phyloP scores from a whole-genome alignment of 495 filamentous ascomycete genomes.

The Penicillium malachiteum region DNA sequence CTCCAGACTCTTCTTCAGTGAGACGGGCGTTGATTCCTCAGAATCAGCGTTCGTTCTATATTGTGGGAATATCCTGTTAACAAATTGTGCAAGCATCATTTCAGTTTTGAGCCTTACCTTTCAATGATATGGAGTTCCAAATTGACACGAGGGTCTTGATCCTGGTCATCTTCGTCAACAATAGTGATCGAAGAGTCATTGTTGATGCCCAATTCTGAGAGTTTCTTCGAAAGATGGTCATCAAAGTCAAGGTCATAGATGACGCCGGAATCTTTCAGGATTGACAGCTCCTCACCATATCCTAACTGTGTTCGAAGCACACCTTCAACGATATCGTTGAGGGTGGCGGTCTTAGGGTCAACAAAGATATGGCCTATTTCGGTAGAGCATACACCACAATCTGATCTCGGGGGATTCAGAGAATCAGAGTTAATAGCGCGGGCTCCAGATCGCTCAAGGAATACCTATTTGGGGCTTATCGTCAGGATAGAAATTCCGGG shows the following conservation, averaged over 20 bases:
- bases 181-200: conserved; percentile 78
- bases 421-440: conserved; percentile 73
- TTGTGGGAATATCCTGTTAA: conserved; percentile 10
- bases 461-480: conserved; percentile 52
- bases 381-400: conserved; percentile 79
- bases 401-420: conserved; percentile 71
- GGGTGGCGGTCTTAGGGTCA: conserved; percentile 71
- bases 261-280: conserved; percentile 68
- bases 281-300: conserved; percentile 79
- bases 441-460: conserved; percentile 70
- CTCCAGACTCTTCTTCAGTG: conserved; percentile 42
- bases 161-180: conserved; percentile 85
- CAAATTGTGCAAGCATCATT: background rate
- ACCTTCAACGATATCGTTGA: conserved; percentile 77
- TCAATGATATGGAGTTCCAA: conserved; percentile 65
- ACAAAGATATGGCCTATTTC: conserved; percentile 64
- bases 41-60: conserved; percentile 28
- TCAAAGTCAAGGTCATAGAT: conserved; percentile 88
- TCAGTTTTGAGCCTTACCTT: conserved; percentile 24
- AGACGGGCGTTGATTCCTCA: conserved; percentile 44
- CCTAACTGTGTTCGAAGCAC: conserved; percentile 68
- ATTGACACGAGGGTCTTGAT: conserved; percentile 78
- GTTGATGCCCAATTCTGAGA: conserved; percentile 73
- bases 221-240: conserved; percentile 77
- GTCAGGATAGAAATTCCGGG: background rate